These are phyloP conservation scores for Monosporascus sp. DNA, from an alignment of 2,329 filamentous ascomycete species.

Conservation along the genomic window DNA sequence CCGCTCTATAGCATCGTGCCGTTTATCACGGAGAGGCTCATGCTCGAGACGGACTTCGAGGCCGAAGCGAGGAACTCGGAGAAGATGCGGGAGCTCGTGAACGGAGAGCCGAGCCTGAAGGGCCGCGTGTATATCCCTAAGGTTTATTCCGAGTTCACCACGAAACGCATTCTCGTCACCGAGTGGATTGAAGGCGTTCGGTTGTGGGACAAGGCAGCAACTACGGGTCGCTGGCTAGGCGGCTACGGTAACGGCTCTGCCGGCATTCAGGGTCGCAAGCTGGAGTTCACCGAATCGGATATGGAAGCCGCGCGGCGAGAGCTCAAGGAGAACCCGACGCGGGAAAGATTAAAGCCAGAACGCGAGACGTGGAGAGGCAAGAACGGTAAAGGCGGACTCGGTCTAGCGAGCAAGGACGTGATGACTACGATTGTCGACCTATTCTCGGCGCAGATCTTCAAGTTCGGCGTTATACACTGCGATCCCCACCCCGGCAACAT, in stretches of 20 bases:
- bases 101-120: conserved; percentile 67
- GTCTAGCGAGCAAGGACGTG: conserved; percentile 74
- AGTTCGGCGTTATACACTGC: conserved; percentile 93
- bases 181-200: conserved; percentile 97
- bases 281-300: conserved; percentile 45
- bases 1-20: conserved; percentile 87
- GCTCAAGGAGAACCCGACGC: conserved; percentile 45
- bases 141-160: conserved; percentile 77
- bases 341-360: conserved; percentile 69
- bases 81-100: conserved; percentile 73
- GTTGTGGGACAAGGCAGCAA: conserved; percentile 83
- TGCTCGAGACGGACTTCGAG: conserved; percentile 89
- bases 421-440: conserved; percentile 97
- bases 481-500: conserved; percentile 98
- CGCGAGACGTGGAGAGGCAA: conserved; percentile 72
- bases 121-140: conserved; percentile 83
- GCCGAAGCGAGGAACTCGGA: conserved; percentile 88
- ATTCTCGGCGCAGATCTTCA: conserved; percentile 97
- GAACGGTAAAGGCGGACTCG: conserved; percentile 71
- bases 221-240: conserved; percentile 73
- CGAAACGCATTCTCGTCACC: conserved; percentile 79
- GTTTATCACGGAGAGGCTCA: conserved; percentile 86
- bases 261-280: conserved; percentile 62
- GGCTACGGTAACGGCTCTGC: conserved; percentile 71
- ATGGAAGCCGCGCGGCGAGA: conserved; percentile 39